Base-by-base conservation (phyloP, 2,329 filamentous ascomycete species). In the Fusarium sulawesiense region DNA sequence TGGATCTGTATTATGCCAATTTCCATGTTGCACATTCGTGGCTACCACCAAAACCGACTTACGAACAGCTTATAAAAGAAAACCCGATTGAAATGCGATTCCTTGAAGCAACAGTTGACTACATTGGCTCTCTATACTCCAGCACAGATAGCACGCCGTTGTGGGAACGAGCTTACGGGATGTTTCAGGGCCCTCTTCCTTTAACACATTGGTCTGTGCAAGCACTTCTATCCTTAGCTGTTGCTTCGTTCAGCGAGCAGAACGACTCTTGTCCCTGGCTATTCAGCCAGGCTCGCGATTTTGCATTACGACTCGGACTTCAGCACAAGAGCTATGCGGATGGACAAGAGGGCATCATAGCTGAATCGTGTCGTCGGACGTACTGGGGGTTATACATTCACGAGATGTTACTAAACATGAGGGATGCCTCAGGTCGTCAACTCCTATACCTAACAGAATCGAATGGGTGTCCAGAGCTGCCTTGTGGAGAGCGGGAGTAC, bases 401-500 rank as follows among this genome's bases (percentile, higher is more conserved):
- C n/a, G 70, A 68, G 3, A 66, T 68, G 16, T 27, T 75, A 29
- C 56, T 72, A 12, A 59, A 32, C 21, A 64, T 74, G 12, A 66
- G 66, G 37, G 60, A 67, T 21, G 50, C 62, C 23, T 27, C 56
- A 4, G 42, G 48, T 8, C 46, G 62, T 34, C 66, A 66, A 46
- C 60, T 55, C 8, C 56, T 71, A 27, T 68, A 56, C 50, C 45
- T 44, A 7, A 53, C 46, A 4, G 20, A 34, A 3, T 46, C 59
- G 21, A 42, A 6, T n/a, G 21, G 57, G 7, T 67, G 60, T n/a
- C 59, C 64, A 21, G 72, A 73, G 12, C 58, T 75, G 29, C 73
- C 73, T n/a, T 75, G 72, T 18, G 70, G 73, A 29, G 73, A 75
- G 46, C 69, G 62, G 72, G 65, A 74, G 13, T 75, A 75, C 47